Evolutionary conservation across 768 basidiomycete genomes (phyloP), one percentile per base, ranked within the genome.

Genomic region (Mycena olivaceomarginata): DNA sequence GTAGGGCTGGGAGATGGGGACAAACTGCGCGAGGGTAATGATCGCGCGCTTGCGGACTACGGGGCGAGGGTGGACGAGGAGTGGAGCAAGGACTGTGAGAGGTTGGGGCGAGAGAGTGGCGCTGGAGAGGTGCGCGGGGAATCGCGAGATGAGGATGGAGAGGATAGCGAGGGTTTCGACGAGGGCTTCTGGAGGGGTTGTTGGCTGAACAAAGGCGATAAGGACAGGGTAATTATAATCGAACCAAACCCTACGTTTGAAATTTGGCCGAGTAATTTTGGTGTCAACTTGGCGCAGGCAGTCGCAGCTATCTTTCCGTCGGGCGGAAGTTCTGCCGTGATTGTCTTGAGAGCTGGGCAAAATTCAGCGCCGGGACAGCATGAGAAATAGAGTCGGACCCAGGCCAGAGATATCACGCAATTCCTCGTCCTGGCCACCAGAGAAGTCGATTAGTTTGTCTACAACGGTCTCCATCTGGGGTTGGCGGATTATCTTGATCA

Each of bases 1-100:
- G 4, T 89, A 87, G 5, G 92, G 88, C 53, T 91, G 92, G 11
- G 94, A 94, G 57, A 92, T 92, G 18, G 94, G 95, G 51, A 97
- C 90, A 83, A 97, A 95, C 79, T 97, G 95, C 0, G 96, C 95
- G 56, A 97, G 84, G 0, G 97, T 96, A 48, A 93, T 88, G 74
- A 99, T 97, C 3, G 97, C 95, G 67, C 97, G 94, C 88, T 99
- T 99, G 67, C 98, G 93, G 69, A 99, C 96, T 0, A 97, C 96
- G 12, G 95, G 92, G 5, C 97, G 93, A 10, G 90, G 82, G 85
- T 95, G 95, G n/a, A 88, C 90, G 62, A 96, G 91, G 41, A 95
- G 90, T 48, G 92, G 96, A 0, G 92, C 94, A 70, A 95, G 90
- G 22, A 94, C 92, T 7, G 86, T 83, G 6, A 97, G 86, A 43